Evolutionary conservation across 139 green algal genomes (phyloP).

Genomic region (Microglena sp.): DNA sequence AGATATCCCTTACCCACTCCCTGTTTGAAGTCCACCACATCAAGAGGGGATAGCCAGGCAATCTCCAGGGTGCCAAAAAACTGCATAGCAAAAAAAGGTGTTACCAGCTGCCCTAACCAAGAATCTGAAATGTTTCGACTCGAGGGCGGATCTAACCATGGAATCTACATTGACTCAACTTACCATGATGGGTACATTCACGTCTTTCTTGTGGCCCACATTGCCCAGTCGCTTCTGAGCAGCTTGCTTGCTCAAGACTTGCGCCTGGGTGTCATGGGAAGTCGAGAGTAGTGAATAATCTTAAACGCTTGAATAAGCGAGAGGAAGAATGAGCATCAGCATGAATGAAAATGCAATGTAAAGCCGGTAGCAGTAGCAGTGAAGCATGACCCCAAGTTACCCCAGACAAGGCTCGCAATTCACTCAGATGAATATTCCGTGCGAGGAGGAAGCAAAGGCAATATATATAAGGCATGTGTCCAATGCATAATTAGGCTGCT

Average conservation of each 20-base stretch:
- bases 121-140: not conserved
- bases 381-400: not conserved
- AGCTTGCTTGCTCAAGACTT: conserved; percentile 24
- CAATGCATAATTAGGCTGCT: not conserved
- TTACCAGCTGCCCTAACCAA: not conserved
- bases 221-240: conserved; percentile 28
- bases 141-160: too few species aligned
- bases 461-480: not conserved
- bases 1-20: conserved; percentile 35
- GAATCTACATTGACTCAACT: too few species aligned
- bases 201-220: conserved; percentile 15
- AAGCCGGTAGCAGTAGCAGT: not conserved
- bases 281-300: not conserved
- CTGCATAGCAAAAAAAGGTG: conserved; percentile 34
- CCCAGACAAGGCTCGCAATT: not conserved
- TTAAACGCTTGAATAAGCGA: not conserved
- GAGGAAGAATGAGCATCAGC: not conserved
- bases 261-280: conserved; percentile 14
- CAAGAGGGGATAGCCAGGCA: conserved; percentile 42
- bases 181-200: conserved; percentile 19
- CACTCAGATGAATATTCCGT: not conserved
- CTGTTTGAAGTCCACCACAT: conserved; percentile 32
- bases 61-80: conserved; percentile 76
- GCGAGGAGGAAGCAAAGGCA: not conserved
- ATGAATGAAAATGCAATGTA: too few species aligned